These are phyloP conservation scores for Eutrema japonicum DNA, from an alignment of 345 rosid species.

Conservation along the genomic window DNA sequence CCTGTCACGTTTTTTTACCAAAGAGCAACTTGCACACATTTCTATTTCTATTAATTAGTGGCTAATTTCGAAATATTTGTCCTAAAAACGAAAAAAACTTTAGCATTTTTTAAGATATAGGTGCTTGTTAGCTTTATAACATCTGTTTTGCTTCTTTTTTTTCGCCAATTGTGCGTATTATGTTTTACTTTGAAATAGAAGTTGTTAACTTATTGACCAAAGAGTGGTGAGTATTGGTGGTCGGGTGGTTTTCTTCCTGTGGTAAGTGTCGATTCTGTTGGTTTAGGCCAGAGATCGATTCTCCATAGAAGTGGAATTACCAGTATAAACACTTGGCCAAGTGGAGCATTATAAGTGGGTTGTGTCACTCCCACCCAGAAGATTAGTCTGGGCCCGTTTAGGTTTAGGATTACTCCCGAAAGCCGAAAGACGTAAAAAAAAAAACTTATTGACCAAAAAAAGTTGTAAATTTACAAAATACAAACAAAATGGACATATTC, in stretches of 20 bases:
- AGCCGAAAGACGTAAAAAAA: no score
- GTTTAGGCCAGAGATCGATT: no score
- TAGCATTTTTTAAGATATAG: not conserved
- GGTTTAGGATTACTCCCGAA: no score
- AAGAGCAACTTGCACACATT: slow-evolving; percentile 23
- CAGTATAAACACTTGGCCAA: no score
- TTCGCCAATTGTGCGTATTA: not conserved
- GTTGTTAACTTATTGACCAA: not conserved
- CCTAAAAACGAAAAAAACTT: not conserved
- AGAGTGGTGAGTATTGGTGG: no score
- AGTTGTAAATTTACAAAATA: not conserved
- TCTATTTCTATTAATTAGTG: slow-evolving; percentile 5
- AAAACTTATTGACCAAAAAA: no score
- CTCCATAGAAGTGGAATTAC: no score
- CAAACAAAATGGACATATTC: not conserved
- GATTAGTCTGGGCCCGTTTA: no score
- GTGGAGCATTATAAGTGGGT: no score
- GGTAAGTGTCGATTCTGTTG: no score
- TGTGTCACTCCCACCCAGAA: no score
- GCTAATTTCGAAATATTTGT: slow-evolving; percentile 17
- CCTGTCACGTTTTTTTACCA: slow-evolving; percentile 24
- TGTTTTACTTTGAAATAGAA: not conserved
- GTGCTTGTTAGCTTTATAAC: slow-evolving; percentile 1
- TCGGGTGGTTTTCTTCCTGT: no score
- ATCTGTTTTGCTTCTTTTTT: not conserved